A percentile compares a stretch with the other conserved stretches of the same genome.
These are phyloP conservation scores for Sclerotinia minor DNA, from an alignment of 2,329 filamentous ascomycete species.

Conservation along the genomic window DNA sequence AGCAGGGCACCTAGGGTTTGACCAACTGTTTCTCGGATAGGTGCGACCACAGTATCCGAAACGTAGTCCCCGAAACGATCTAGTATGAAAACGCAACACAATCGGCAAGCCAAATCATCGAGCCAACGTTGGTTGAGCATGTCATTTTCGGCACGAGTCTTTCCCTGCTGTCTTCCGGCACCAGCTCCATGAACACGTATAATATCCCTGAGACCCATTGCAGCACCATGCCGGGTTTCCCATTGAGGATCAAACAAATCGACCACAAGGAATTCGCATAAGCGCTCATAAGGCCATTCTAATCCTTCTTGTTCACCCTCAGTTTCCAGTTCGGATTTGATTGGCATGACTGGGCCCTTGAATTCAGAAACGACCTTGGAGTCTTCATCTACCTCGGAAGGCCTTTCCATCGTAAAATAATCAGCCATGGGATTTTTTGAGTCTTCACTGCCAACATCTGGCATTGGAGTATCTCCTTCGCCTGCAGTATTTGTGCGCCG, in stretches of 20 bases:
- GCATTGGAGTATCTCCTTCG: conserved; percentile 47
- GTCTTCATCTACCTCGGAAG: conserved; percentile 78
- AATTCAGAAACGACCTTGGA: conserved; percentile 93
- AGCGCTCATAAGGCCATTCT: conserved; percentile 91
- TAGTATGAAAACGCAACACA: conserved; percentile 95
- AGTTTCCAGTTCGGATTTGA: conserved; percentile 82
- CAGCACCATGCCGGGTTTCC: conserved; percentile 95
- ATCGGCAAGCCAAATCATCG: conserved; percentile 89
- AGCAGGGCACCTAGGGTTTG: conserved; percentile 89
- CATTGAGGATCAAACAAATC: conserved; percentile 92
- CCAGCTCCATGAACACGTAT: conserved; percentile 87
- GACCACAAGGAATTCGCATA: conserved; percentile 90
- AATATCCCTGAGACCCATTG: conserved; percentile 90
- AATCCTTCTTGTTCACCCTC: conserved; percentile 74
- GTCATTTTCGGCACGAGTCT: conserved; percentile 73
- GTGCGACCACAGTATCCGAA: conserved; percentile 93
- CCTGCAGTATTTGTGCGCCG: conserved; percentile 45
- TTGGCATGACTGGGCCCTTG: conserved; percentile 77
- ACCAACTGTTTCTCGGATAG: conserved; percentile 91
- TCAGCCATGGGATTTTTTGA: conserved; percentile 66
- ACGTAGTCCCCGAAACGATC: conserved; percentile 98
- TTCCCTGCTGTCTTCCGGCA: conserved; percentile 75
- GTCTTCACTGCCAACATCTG: conserved; percentile 61
- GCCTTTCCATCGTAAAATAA: conserved; percentile 87
- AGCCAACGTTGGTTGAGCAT: conserved; percentile 80